These are phyloP conservation scores for Hypomontagnella submonticulosa DNA, from an alignment of 495 filamentous ascomycete genomes.

Conservation along the genomic window DNA sequence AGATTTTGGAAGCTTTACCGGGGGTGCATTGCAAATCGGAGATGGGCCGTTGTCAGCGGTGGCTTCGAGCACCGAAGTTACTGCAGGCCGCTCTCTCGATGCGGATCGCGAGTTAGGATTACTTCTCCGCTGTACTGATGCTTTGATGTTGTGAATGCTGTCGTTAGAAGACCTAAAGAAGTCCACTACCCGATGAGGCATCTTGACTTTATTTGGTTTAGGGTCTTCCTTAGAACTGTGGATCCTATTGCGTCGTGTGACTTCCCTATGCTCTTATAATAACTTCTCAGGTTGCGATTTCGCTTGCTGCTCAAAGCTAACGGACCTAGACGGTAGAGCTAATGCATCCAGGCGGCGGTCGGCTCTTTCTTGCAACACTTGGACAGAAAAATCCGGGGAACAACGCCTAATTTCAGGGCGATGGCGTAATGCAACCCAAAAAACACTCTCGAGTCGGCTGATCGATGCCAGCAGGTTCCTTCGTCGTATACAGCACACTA, in stretches of 20 bases:
- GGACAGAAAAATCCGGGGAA: conserved; percentile 28
- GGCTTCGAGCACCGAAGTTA: conserved; percentile 50
- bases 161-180: conserved; percentile 59
- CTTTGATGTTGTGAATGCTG: conserved; percentile 48
- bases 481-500: conserved; percentile 8
- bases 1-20: conserved; percentile 9
- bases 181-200: conserved; percentile 63
- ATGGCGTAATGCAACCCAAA: conserved; percentile 39
- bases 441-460: conserved; percentile 29
- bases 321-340: conserved; percentile 12
- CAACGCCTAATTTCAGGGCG: conserved; percentile 35
- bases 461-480: conserved; percentile 1
- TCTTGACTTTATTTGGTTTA: conserved; percentile 42
- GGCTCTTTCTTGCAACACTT: conserved; percentile 1
- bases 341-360: conserved; percentile 38
- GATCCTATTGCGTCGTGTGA: conserved; percentile 18
- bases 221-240: conserved; percentile 13
- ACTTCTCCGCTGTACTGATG: conserved; percentile 46
- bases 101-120: conserved; percentile 35
- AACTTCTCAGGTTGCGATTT: conserved; percentile 5
- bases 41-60: conserved; percentile 42
- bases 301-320: conserved; percentile 9
- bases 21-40: conserved; percentile 40
- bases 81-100: conserved; percentile 45
- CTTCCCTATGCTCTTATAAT: conserved; percentile 1